A percentile compares a stretch with the other conserved stretches of the same genome.
Evolutionary conservation across 1,284 basidiomycete genomes (phyloP).

Genomic region (Cryptococcus sp.): DNA sequence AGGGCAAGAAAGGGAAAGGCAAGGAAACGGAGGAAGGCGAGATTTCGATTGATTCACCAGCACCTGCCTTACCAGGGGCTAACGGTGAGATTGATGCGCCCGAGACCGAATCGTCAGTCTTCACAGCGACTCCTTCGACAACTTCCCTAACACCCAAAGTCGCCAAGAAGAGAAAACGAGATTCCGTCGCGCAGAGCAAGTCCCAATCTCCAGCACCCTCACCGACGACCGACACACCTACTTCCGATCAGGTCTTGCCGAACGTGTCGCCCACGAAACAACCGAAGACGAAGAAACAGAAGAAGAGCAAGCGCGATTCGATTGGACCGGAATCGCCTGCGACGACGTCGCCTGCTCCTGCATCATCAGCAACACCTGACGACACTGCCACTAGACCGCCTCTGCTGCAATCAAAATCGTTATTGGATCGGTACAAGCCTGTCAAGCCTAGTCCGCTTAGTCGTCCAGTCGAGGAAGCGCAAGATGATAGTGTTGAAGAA

Average conservation of each 20-base stretch:
- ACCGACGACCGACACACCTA: neutral
- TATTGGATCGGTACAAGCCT: slow-evolving; percentile 27
- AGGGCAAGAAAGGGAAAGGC: neutral
- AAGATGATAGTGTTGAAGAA: slow-evolving; percentile 1
- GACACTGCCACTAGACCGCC: neutral
- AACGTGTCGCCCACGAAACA: neutral
- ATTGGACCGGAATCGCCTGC: neutral
- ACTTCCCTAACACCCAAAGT: neutral
- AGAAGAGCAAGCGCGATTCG: neutral
- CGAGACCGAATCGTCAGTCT: too few species aligned
- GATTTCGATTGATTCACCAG: neutral
- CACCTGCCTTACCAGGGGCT: too few species aligned
- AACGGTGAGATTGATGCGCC: too few species aligned
- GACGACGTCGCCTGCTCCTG: neutral
- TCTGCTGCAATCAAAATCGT: neutral
- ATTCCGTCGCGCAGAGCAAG: neutral
- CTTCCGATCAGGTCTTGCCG: neutral
- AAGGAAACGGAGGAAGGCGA: neutral
- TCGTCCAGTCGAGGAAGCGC: slow-evolving; percentile 12
- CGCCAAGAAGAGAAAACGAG: slow-evolving; percentile 1
- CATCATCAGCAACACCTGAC: neutral
- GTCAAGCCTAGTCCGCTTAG: slow-evolving; percentile 31
- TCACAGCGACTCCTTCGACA: too few species aligned
- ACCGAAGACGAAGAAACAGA: neutral
- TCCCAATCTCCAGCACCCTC: neutral